Base-by-base conservation (phyloP, 768 basidiomycete genomes). In the Suillus brevipes region DNA sequence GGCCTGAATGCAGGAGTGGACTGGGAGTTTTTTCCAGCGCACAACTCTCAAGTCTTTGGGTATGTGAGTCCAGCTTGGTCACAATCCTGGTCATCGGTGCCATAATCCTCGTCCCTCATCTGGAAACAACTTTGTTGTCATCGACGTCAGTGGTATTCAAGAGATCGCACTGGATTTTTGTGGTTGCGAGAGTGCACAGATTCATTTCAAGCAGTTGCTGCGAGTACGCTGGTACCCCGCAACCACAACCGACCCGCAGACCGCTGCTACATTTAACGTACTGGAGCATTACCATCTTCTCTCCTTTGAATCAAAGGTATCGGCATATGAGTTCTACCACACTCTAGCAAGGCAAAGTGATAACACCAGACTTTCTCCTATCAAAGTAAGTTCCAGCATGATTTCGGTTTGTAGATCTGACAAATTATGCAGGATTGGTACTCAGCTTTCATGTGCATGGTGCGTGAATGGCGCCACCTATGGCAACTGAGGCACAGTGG, bases 241-340 rank as follows among this genome's bases (percentile, higher is more conserved):
- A 0, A 78, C 78, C 0, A 47, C 63, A 1, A 31, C 43, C 0
- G 64, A 70, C 13, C 80, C 79, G 0, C 64, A 69, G 20, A 77
- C 78, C 0, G 78, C 72, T 0, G 72, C 73, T 0, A 79, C 76
- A 0, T 75, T 80, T 56, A 49, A 62, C 0, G 67, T 74, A 3
- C 71, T 80, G 0, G 61, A 73, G n/a, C 55, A 64, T 1, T 79
- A 78, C 50, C 78, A 81, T 34, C 50, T 75, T 2, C 60, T 77
- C 4, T 69, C 70, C 0, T 71, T 77, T 34, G 71, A 74, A 40
- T 73, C 72, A 0, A 80, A 80, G 52, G 42, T 74, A 0, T 76
- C 74, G 0, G 72, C 63, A 0, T 78, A 68, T 40, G 77, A 78
- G 43, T 79, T 73, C 64, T 79, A 77, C 61, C 64, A 64, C 4